Evolutionary conservation across 2,329 filamentous ascomycete genomes (phyloP).

Genomic region (Fusarium poae): DNA sequence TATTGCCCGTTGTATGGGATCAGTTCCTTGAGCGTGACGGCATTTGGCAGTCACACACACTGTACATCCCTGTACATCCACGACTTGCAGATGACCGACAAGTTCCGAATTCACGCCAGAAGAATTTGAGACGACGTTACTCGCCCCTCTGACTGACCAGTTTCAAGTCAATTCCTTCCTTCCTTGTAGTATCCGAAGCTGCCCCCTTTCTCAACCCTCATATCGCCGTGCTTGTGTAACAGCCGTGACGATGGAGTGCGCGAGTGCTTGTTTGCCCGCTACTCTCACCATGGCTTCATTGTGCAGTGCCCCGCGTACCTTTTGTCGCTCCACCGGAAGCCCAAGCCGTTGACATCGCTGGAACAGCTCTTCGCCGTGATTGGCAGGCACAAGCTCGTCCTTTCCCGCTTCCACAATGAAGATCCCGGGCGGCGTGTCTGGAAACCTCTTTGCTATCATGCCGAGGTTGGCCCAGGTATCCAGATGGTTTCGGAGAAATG

Average conservation of each 20-base stretch:
- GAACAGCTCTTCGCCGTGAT: conserved; percentile 62
- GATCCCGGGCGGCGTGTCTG: conserved; percentile 53
- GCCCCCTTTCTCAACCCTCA: conserved; percentile 17
- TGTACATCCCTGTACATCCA: conserved; percentile 38
- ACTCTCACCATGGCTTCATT: conserved; percentile 66
- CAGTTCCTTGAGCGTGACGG: conserved; percentile 43
- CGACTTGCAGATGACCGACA: conserved; percentile 42
- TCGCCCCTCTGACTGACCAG: conserved; percentile 19
- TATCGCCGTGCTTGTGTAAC: conserved; percentile 34
- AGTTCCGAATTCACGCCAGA: conserved; percentile 48
- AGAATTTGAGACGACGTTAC: conserved; percentile 25
- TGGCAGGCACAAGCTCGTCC: conserved; percentile 69
- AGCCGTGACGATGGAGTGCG: conserved; percentile 47
- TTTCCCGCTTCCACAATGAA: conserved; percentile 68
- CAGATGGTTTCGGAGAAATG: conserved; percentile 76
- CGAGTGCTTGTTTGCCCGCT: conserved; percentile 48
- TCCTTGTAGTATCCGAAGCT: conserved; percentile 6
- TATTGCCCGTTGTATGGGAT: conserved; percentile 20
- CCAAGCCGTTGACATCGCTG: conserved; percentile 62
- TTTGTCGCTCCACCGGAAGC: conserved; percentile 59
- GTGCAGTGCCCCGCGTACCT: conserved; percentile 65
- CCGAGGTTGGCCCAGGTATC: conserved; percentile 67
- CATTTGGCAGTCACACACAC: conserved; percentile 41
- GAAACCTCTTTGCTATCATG: conserved; percentile 53
- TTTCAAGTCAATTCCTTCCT: conserved; percentile 28